phyloP scores from a whole-genome alignment of 352 stramenopile species.

The Albugo laibachii region DNA sequence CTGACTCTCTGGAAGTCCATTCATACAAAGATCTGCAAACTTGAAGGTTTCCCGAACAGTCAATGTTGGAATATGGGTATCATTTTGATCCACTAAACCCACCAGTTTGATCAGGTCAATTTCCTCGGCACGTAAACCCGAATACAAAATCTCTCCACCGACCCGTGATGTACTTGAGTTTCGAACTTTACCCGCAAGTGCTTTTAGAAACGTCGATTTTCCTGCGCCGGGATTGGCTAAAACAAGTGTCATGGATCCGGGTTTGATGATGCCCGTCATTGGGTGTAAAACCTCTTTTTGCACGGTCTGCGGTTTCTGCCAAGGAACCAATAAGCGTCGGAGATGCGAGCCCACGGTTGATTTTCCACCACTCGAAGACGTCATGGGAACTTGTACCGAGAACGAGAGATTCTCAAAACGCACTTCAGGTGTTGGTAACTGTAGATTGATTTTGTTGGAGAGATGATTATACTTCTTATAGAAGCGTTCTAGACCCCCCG shows the following conservation, averaged over 20 bases:
- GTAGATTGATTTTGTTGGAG: conserved; percentile 42
- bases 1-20: conserved; percentile 20
- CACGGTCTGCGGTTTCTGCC: conserved; percentile 16
- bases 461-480: conserved; percentile 71
- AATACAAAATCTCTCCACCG: conserved; percentile 22
- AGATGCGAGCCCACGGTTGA: conserved; percentile 36
- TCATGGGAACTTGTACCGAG: conserved; percentile 24
- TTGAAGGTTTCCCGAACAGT: conserved; percentile 89
- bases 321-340: conserved; percentile 11
- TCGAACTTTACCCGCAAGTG: conserved; percentile 33
- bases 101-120: conserved; percentile 37
- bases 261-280: conserved; percentile 44
- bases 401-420: conserved; percentile 63
- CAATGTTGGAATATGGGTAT: conserved; percentile 81
- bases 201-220: conserved; percentile 61
- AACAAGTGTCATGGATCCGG: conserved; percentile 41
- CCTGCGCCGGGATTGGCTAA: conserved; percentile 40
- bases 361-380: conserved; percentile 16
- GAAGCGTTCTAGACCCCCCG: conserved; percentile 46
- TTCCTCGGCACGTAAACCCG: conserved; percentile 21
- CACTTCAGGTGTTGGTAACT: conserved; percentile 37
- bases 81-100: conserved; percentile 42
- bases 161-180: conserved; percentile 15
- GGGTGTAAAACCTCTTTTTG: conserved; percentile 36
- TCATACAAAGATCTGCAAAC: conserved; percentile 84